A percentile compares a stretch with the other conserved stretches of the same genome.
These are phyloP conservation scores for Vanrija sp. DNA, from an alignment of 1,284 basidiomycete species.

Conservation along the genomic window DNA sequence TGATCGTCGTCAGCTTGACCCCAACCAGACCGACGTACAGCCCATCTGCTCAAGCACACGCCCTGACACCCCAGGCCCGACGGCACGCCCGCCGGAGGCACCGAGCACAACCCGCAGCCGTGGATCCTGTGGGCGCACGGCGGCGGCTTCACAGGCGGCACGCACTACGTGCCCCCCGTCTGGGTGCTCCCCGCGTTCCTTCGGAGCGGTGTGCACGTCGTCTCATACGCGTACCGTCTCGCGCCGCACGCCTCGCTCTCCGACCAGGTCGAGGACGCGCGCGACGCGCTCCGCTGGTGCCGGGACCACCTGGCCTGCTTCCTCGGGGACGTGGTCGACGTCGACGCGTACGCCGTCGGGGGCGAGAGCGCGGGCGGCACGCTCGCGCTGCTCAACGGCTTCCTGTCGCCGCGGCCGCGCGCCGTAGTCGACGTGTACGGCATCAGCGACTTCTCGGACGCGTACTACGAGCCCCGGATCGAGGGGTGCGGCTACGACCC, in stretches of 20 bases:
- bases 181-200: constrained; percentile 17
- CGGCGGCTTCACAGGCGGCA: constrained; percentile 20
- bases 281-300: constrained; percentile 15
- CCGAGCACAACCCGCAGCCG: neutral
- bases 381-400: constrained; percentile 8
- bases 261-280: constrained; percentile 15
- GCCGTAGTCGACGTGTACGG: constrained; percentile 28
- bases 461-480: constrained; percentile 4
- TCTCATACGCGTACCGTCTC: constrained; percentile 17
- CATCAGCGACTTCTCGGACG: constrained; percentile 22
- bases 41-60: too few relatives aligned
- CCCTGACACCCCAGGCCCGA: neutral
- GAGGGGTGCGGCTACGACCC: neutral
- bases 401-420: constrained; percentile 20
- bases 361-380: constrained; percentile 35
- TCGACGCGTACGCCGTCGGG: constrained; percentile 23
- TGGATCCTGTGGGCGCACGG: constrained; percentile 32
- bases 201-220: constrained; percentile 10
- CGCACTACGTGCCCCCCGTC: constrained; percentile 14
- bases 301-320: constrained; percentile 5
- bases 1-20: too few relatives aligned
- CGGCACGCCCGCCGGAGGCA: neutral
- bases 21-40: too few relatives aligned
- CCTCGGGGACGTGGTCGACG: constrained; percentile 12
- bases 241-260: constrained; percentile 10